Conservation (phyloP, 306 rosid genomes). For the Hippophae tibetana region DNA sequence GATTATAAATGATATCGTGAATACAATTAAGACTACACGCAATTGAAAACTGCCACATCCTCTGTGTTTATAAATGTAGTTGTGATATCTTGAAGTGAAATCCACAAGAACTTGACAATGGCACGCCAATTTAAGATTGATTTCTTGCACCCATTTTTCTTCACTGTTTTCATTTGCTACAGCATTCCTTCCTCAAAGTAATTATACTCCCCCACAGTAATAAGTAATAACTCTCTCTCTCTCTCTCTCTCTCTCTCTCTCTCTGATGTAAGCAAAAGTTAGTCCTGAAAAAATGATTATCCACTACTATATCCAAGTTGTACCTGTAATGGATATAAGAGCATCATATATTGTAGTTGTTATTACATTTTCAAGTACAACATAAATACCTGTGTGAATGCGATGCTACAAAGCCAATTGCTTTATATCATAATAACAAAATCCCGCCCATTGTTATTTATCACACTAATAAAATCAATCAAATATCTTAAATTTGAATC, state of each 20-base stretch:
- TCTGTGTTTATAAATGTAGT: no score
- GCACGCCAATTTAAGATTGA: slow-evolving; percentile 37
- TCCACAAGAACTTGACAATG: slow-evolving; percentile 24
- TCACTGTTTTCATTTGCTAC: slow-evolving; percentile 31
- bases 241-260: slow-evolving; percentile 13
- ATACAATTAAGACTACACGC: no score
- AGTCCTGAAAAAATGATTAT: slow-evolving; percentile 45
- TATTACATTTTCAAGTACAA: slow-evolving; percentile 3
- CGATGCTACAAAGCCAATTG: slow-evolving; percentile 18
- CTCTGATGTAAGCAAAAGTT: slow-evolving; percentile 52
- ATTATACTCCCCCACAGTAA: slow-evolving; percentile 44
- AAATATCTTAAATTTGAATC: no score
- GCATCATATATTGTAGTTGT: slow-evolving; percentile 18
- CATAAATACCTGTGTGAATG: slow-evolving; percentile 8
- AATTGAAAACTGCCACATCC: no score
- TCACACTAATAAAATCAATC: no score
- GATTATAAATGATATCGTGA: background rate
- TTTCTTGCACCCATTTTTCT: slow-evolving; percentile 29
- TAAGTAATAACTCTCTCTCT: slow-evolving; percentile 14
- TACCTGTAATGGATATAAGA: slow-evolving; percentile 10
- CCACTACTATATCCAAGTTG: slow-evolving; percentile 45
- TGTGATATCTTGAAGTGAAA: no score
- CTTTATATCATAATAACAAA: no score
- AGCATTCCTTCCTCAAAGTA: slow-evolving; percentile 39
- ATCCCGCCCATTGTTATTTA: no score